Evolutionary conservation across 371 early-diverging fungal species (phyloP).

Genomic region (Amoeboaphelidium protococcarum): DNA sequence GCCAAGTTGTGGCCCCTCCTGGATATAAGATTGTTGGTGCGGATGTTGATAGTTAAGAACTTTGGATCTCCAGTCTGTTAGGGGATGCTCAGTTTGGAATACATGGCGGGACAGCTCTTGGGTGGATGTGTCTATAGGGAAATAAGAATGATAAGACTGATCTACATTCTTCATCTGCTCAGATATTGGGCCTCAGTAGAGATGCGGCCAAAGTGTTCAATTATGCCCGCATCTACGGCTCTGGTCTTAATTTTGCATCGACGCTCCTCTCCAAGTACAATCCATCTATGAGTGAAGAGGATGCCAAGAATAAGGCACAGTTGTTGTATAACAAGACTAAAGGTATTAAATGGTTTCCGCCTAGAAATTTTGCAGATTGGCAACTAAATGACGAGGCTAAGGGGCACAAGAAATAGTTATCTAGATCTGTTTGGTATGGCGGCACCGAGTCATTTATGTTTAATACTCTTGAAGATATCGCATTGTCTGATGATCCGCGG

Average conservation of each 20-base stretch:
- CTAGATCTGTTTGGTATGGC: slow-evolving; percentile 43
- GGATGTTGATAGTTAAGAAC: slow-evolving; percentile 88
- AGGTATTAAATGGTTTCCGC: slow-evolving; percentile 27
- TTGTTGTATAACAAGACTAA: slow-evolving; percentile 57
- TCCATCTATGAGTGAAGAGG: slow-evolving; percentile 20
- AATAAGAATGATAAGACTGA: slow-evolving; percentile 68
- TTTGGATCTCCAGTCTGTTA: slow-evolving; percentile 84
- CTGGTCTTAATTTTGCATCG: slow-evolving; percentile 58
- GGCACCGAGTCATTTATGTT: slow-evolving; percentile 90
- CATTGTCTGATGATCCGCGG: slow-evolving; percentile 34
- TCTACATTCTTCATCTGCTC: slow-evolving; percentile 73
- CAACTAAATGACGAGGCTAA: neutral
- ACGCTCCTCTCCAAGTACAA: slow-evolving; percentile 51
- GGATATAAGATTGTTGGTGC: slow-evolving; percentile 71
- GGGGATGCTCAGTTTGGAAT: slow-evolving; percentile 80
- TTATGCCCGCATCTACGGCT: slow-evolving; percentile 87
- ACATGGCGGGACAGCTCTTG: slow-evolving; percentile 78
- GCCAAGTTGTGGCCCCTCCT: slow-evolving; percentile 48
- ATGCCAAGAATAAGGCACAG: slow-evolving; percentile 23
- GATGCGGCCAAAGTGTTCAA: slow-evolving; percentile 87
- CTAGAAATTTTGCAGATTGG: slow-evolving; percentile 1
- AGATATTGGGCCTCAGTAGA: slow-evolving; percentile 56
- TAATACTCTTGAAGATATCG: slow-evolving; percentile 65
- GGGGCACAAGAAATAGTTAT: slow-evolving; percentile 7
- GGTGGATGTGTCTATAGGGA: slow-evolving; percentile 94